Evolutionary conservation across 1,284 basidiomycete genomes (phyloP).

Genomic region (Sanghuangporus baumii): DNA sequence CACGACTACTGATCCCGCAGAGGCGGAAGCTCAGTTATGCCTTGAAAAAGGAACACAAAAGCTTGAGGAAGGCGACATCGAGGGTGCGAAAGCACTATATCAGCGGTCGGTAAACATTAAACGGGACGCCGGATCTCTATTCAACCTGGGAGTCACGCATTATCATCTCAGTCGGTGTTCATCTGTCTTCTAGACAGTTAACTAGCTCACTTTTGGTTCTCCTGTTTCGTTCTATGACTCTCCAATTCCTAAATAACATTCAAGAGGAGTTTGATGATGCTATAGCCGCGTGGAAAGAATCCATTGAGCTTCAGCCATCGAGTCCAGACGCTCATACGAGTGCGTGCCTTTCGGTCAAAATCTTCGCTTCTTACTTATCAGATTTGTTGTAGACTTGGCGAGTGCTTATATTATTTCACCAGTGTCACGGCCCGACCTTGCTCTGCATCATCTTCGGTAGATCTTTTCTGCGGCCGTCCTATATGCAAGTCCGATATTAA

Average conservation of each 20-base stretch:
- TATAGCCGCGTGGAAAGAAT: conserved; percentile 83
- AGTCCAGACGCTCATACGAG: conserved; percentile 93
- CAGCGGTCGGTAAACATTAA: conserved; percentile 77
- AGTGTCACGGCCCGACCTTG: conserved; percentile 83
- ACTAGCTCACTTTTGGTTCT: conserved; percentile 12
- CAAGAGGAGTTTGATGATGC: conserved; percentile 83
- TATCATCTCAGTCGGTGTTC: conserved; percentile 70
- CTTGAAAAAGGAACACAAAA: conserved; percentile 85
- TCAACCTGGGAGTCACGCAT: conserved; percentile 85
- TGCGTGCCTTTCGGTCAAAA: conserved; percentile 35
- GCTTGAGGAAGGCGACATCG: conserved; percentile 86
- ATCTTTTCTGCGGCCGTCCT: neutral
- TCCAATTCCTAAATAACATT: conserved; percentile 17
- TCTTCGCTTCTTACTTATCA: conserved; percentile 8
- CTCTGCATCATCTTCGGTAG: conserved; percentile 82
- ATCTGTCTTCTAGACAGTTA: conserved; percentile 13
- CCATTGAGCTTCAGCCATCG: conserved; percentile 75
- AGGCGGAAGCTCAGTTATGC: conserved; percentile 74
- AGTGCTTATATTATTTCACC: conserved; percentile 90
- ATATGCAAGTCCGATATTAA: neutral
- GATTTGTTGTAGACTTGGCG: conserved; percentile 63
- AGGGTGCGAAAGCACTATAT: conserved; percentile 76
- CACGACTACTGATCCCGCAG: conserved; percentile 77
- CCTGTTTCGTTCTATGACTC: neutral
- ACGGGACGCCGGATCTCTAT: conserved; percentile 76